A percentile compares a stretch with the other conserved stretches of the same genome.
phyloP scores from a whole-genome alignment of 805 yeast genomes.

The Pichia phayaonensis region DNA sequence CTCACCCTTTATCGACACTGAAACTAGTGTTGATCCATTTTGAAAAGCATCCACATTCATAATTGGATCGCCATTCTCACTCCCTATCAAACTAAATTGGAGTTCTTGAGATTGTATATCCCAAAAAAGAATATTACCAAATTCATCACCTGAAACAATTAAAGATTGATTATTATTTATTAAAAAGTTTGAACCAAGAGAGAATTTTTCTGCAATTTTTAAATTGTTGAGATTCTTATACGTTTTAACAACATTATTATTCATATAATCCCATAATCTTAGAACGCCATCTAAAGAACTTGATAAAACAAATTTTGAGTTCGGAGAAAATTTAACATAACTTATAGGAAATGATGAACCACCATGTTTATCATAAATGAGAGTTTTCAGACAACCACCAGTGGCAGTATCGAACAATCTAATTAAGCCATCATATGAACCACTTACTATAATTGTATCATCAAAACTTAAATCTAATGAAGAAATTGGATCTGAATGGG shows the following conservation, averaged over 20 bases:
- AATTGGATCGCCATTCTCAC: slow-evolving; percentile 21
- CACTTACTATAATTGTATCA: slow-evolving; percentile 76
- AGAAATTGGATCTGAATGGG: slow-evolving; percentile 88
- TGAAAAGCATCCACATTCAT: slow-evolving; percentile 35
- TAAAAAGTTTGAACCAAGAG: slow-evolving; percentile 47
- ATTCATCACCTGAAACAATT: slow-evolving; percentile 57
- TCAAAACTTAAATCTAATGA: slow-evolving; percentile 68
- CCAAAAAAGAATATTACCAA: slow-evolving; percentile 52
- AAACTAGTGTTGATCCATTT: slow-evolving; percentile 31
- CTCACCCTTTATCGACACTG: slow-evolving; percentile 27
- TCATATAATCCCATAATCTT: slow-evolving; percentile 81
- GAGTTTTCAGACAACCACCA: slow-evolving; percentile 87
- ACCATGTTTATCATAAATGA: slow-evolving; percentile 64
- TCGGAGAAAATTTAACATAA: slow-evolving; percentile 66
- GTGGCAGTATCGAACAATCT: slow-evolving; percentile 80
- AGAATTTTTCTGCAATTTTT: slow-evolving; percentile 43
- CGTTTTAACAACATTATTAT: slow-evolving; percentile 73
- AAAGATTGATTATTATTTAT: slow-evolving; percentile 29
- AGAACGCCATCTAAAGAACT: slow-evolving; percentile 74
- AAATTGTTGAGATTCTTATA: slow-evolving; percentile 19
- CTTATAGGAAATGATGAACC: slow-evolving; percentile 73
- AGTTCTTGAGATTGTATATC: slow-evolving; percentile 54
- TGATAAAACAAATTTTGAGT: slow-evolving; percentile 70
- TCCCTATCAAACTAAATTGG: slow-evolving; percentile 20
- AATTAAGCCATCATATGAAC: slow-evolving; percentile 86